Evolutionary conservation across 2,329 filamentous ascomycete species (phyloP).

Genomic region (Phaeoacremonium minimum): DNA sequence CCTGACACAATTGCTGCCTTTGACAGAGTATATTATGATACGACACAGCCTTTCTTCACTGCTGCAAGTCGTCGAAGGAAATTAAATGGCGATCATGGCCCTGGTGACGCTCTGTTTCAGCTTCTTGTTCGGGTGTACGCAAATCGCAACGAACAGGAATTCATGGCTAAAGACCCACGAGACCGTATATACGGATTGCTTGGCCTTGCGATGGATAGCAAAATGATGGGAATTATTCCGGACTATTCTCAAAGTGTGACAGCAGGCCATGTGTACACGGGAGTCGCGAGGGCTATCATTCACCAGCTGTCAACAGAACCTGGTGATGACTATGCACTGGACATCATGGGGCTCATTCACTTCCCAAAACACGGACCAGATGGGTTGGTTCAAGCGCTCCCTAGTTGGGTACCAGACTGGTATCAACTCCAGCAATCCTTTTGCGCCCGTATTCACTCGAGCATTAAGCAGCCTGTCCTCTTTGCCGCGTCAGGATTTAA

Average conservation of each 20-base stretch:
- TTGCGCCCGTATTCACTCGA: background rate
- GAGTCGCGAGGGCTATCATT: background rate
- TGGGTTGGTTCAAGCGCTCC: background rate
- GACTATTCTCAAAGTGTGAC: constrained; percentile 4
- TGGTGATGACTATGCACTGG: background rate
- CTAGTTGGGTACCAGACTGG: constrained; percentile 3
- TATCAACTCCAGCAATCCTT: constrained; percentile 1
- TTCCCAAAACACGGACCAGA: background rate
- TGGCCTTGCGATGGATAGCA: background rate
- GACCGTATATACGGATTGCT: constrained; percentile 5
- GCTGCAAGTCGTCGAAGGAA: background rate
- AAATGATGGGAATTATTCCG: background rate
- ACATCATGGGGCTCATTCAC: background rate
- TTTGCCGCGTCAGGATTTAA: background rate
- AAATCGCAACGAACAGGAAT: background rate
- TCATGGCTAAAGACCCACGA: background rate
- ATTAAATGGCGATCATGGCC: background rate
- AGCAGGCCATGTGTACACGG: background rate
- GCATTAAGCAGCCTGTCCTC: background rate
- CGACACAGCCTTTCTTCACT: background rate
- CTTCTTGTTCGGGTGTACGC: background rate
- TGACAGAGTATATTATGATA: background rate
- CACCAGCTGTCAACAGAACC: background rate
- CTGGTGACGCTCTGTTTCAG: background rate
- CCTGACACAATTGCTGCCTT: background rate